These are phyloP conservation scores for Ogataea sp. DNA, from an alignment of 805 yeast genomes.

Conservation along the genomic window DNA sequence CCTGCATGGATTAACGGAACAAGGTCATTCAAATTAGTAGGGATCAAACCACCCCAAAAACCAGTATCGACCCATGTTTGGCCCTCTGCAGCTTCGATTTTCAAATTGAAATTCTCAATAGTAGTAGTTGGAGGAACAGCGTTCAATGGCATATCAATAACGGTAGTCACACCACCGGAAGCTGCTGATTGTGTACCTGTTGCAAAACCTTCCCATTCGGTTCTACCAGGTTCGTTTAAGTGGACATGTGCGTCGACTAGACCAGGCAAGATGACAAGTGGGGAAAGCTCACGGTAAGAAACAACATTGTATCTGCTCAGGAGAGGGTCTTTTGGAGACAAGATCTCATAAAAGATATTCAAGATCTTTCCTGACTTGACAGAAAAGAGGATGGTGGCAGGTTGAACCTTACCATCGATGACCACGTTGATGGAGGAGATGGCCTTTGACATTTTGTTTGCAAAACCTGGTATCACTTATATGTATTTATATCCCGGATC, in stretches of 20 bases:
- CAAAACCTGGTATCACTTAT: slow-evolving; percentile 24
- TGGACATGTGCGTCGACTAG: slow-evolving; percentile 92
- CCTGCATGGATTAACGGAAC: slow-evolving; percentile 76
- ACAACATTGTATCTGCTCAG: slow-evolving; percentile 34
- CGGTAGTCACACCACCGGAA: slow-evolving; percentile 93
- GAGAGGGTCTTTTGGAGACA: slow-evolving; percentile 30
- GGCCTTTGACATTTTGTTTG: slow-evolving; percentile 45
- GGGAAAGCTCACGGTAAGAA: slow-evolving; percentile 48
- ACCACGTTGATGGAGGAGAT: slow-evolving; percentile 54
- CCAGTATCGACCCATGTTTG: slow-evolving; percentile 92
- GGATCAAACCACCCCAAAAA: slow-evolving; percentile 94
- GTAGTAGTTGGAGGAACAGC: slow-evolving; percentile 96
- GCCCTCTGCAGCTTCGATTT: slow-evolving; percentile 69
- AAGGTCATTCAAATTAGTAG: slow-evolving; percentile 62
- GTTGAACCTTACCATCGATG: slow-evolving; percentile 32
- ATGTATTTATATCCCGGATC: too few relatives aligned
- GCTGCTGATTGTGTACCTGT: slow-evolving; percentile 94
- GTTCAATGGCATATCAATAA: slow-evolving; percentile 91
- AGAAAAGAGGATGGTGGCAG: slow-evolving; percentile 64
- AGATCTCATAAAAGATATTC: slow-evolving; percentile 32
- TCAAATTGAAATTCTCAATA: slow-evolving; percentile 62
- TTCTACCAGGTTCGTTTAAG: slow-evolving; percentile 93
- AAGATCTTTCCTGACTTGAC: slow-evolving; percentile 50
- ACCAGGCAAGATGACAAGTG: slow-evolving; percentile 74
- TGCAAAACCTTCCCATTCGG: slow-evolving; percentile 98